Conservation (phyloP, 208 protist genomes). For the Lotmaria passim region DNA sequence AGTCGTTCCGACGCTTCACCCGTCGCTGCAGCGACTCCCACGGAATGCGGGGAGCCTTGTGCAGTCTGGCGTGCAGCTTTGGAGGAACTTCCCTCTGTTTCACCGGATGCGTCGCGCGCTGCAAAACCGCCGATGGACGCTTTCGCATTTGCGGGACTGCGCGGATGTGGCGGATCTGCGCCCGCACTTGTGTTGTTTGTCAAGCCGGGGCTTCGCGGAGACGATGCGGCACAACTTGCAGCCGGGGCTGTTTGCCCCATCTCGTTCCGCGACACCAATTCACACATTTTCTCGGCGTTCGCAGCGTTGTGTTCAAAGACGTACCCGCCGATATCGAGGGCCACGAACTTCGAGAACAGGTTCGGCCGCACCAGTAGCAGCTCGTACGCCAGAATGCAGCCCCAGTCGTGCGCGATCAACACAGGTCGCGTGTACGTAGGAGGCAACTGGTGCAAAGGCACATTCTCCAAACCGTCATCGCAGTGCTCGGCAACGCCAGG, state of each 20-base stretch:
- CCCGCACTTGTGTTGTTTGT: not conserved
- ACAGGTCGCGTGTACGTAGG: conserved; percentile 48
- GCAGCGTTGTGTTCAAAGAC: conserved; percentile 31
- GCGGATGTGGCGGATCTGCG: not conserved
- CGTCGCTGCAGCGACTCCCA: too few species aligned
- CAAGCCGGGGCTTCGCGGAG: not conserved
- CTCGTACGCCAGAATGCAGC: conserved; percentile 65
- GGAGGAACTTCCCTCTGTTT: too few species aligned
- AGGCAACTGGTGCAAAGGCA: conserved; percentile 46
- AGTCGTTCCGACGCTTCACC: too few species aligned
- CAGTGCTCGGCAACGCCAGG: not conserved
- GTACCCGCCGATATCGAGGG: conserved; percentile 55
- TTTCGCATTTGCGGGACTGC: not conserved
- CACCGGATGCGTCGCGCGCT: too few species aligned
- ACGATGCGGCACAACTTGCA: not conserved
- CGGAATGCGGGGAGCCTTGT: too few species aligned
- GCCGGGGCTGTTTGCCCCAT: not conserved
- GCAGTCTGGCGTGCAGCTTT: too few species aligned
- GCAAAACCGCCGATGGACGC: too few species aligned
- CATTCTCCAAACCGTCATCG: conserved; percentile 10
- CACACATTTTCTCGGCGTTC: conserved; percentile 28
- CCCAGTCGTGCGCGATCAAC: conserved; percentile 72
- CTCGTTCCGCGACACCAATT: conserved; percentile 11
- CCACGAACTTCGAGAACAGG: conserved; percentile 66
- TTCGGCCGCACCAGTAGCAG: conserved; percentile 54